Evolutionary conservation across 192 early-diverging fungal genomes (phyloP).

Genomic region (Chytriomyces sp.): DNA sequence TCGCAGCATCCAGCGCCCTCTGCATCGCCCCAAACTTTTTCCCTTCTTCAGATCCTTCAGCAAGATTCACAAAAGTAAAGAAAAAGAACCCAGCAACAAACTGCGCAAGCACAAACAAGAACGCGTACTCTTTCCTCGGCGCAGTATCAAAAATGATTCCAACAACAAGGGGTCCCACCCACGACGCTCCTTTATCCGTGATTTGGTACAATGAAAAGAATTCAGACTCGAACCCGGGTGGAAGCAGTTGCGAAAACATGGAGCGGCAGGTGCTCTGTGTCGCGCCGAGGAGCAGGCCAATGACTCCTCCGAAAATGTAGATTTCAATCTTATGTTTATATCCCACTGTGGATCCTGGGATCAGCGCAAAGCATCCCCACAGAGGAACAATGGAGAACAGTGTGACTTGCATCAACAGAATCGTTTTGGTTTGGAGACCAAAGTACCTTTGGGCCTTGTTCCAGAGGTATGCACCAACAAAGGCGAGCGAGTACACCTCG

Average conservation of each 20-base stretch:
- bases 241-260: conserved; percentile 67
- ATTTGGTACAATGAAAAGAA: conserved; percentile 72
- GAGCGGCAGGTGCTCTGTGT: conserved; percentile 58
- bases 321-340: conserved; percentile 60
- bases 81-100: neutral
- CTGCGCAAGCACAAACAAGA: conserved; percentile 13
- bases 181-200: conserved; percentile 69
- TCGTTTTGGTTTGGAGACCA: conserved; percentile 47
- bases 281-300: conserved; percentile 66
- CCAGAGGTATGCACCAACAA: conserved; percentile 63
- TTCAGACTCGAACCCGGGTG: conserved; percentile 68
- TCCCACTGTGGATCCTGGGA: conserved; percentile 54
- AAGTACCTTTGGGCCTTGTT: conserved; percentile 59
- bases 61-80: conserved; percentile 8
- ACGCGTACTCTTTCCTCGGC: neutral
- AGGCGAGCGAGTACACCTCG: conserved; percentile 59
- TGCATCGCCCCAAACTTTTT: conserved; percentile 1
- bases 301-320: conserved; percentile 61
- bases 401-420: conserved; percentile 55
- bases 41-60: neutral
- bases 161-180: conserved; percentile 75
- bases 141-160: conserved; percentile 62
- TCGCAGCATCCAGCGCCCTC: neutral
- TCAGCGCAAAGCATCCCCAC: conserved; percentile 70
- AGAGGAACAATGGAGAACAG: conserved; percentile 61